These are phyloP conservation scores for Diaporthe sp. DNA, from an alignment of 2,329 filamentous ascomycete species.

Conservation along the genomic window DNA sequence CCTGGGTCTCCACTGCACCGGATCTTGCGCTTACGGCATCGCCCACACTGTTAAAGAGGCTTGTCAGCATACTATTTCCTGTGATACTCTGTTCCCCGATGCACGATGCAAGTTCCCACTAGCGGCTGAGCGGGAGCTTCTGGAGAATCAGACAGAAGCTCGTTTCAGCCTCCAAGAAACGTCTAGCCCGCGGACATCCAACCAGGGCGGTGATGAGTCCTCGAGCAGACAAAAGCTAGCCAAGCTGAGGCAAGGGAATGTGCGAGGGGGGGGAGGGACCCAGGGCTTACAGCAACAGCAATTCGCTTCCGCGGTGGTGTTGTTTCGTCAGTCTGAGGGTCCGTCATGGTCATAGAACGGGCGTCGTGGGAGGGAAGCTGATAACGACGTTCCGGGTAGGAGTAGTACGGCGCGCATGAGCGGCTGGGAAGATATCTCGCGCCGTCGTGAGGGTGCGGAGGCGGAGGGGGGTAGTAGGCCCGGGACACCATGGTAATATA, in stretches of 20 bases:
- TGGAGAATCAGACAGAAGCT: background rate
- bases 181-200: background rate
- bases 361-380: slow-evolving; percentile 54
- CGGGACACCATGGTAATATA: slow-evolving; percentile 58
- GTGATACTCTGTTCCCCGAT: slow-evolving; percentile 16
- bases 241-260: background rate
- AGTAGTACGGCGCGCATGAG: slow-evolving; percentile 53
- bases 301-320: slow-evolving; percentile 68
- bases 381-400: slow-evolving; percentile 54
- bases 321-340: slow-evolving; percentile 57
- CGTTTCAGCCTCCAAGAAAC: background rate
- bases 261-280: too few species aligned
- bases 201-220: too few species aligned
- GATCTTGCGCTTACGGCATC: slow-evolving; percentile 95
- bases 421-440: slow-evolving; percentile 55
- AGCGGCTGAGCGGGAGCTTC: background rate
- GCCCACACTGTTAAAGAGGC: slow-evolving; percentile 74
- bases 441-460: slow-evolving; percentile 46
- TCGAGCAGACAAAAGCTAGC: background rate
- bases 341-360: slow-evolving; percentile 55
- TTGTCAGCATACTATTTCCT: slow-evolving; percentile 21
- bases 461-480: slow-evolving; percentile 52
- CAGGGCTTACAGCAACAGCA: slow-evolving; percentile 68
- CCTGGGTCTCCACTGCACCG: slow-evolving; percentile 90
- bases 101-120: slow-evolving; percentile 7